Conservation (phyloP, 176 grass and related monocot species). For the Elaeis guineensis region DNA sequence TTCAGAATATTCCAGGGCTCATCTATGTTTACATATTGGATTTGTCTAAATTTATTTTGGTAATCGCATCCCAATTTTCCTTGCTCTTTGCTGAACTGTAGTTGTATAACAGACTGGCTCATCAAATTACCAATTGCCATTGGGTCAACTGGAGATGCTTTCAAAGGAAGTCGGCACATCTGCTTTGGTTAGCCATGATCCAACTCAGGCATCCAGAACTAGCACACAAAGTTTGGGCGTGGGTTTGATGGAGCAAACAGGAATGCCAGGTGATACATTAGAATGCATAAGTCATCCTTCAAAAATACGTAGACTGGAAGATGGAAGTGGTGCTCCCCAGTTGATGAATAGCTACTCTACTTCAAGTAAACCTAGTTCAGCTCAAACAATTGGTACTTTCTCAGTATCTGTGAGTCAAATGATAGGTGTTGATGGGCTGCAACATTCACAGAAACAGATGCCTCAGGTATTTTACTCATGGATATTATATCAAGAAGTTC, state of each 20-base stretch:
- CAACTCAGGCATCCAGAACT: constrained; percentile 2
- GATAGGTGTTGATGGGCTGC: constrained; percentile 23
- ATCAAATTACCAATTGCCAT: constrained; percentile 31
- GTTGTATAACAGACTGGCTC: constrained; percentile 13
- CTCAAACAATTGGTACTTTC: constrained; percentile 27
- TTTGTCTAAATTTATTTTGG: too few species aligned
- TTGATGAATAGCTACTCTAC: constrained; percentile 28
- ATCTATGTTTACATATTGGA: too few species aligned
- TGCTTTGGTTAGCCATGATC: neutral
- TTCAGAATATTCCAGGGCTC: too few species aligned
- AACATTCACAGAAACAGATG: constrained; percentile 49
- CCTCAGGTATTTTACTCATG: constrained; percentile 43
- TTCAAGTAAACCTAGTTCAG: constrained; percentile 24
- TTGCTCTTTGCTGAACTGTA: neutral
- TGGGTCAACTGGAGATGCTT: constrained; percentile 26
- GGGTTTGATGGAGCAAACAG: constrained; percentile 24
- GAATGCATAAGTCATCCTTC: constrained; percentile 33
- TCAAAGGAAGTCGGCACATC: constrained; percentile 25
- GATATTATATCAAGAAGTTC: constrained; percentile 1
- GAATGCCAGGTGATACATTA: constrained; percentile 20
- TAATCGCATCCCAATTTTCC: too few species aligned
- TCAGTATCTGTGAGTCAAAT: constrained; percentile 39
- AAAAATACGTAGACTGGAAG: constrained; percentile 62
- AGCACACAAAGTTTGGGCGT: constrained; percentile 9
- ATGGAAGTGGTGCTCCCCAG: constrained; percentile 29